These are phyloP conservation scores for Metahyphopichia silvanorum DNA, from an alignment of 805 yeast genomes.

Conservation along the genomic window DNA sequence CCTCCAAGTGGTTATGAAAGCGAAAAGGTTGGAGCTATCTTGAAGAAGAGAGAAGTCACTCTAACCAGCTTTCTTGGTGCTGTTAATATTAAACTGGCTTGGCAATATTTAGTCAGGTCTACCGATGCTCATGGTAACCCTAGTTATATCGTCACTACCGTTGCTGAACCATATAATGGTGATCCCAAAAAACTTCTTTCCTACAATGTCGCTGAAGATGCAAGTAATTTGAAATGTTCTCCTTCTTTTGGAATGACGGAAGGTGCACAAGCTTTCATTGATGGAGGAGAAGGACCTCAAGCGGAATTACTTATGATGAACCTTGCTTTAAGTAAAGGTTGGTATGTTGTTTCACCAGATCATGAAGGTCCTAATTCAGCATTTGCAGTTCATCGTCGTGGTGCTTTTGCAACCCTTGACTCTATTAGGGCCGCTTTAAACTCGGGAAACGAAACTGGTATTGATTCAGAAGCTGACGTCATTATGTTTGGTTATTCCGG, in stretches of 20 bases:
- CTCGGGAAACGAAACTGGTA: constrained; percentile 13
- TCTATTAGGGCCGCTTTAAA: constrained; percentile 25
- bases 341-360: constrained; percentile 31
- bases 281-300: constrained; percentile 10
- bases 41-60: constrained; percentile 5
- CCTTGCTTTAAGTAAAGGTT: constrained; percentile 23
- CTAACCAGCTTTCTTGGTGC: background rate
- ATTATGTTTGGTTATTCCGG: constrained; percentile 38
- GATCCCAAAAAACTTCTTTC: constrained; percentile 22
- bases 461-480: constrained; percentile 14
- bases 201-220: constrained; percentile 29
- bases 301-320: constrained; percentile 15
- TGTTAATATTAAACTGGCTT: constrained; percentile 8
- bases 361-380: constrained; percentile 32
- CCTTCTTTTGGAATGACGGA: constrained; percentile 26
- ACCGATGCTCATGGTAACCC: constrained; percentile 23
- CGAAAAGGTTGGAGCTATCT: constrained; percentile 3
- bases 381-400: constrained; percentile 28
- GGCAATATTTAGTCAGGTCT: constrained; percentile 20
- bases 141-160: constrained; percentile 20
- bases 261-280: constrained; percentile 4
- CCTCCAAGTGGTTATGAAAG: constrained; percentile 6
- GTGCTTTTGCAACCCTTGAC: constrained; percentile 29
- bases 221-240: constrained; percentile 22
- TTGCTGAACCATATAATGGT: constrained; percentile 27